These are phyloP conservation scores for Dactylellina cionopaga DNA, from an alignment of 2,329 filamentous ascomycete genomes.

Conservation along the genomic window DNA sequence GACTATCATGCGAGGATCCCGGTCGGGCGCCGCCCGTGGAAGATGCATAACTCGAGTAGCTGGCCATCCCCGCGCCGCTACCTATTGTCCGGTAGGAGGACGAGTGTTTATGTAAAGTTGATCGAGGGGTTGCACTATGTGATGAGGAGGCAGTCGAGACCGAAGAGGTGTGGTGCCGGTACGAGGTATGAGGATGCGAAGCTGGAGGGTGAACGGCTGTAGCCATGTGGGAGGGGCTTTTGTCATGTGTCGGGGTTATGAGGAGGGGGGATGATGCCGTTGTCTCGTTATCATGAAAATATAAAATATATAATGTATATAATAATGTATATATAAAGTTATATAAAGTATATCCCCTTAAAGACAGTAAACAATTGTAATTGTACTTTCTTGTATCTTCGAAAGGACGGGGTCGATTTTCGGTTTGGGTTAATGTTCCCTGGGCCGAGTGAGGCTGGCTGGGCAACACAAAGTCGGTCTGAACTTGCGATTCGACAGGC, in stretches of 20 bases:
- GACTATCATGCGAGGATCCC: slow-evolving; percentile 42
- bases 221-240: slow-evolving; percentile 39
- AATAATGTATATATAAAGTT: too few relatives aligned
- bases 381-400: neutral
- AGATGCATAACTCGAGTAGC: slow-evolving; percentile 41
- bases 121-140: slow-evolving; percentile 25
- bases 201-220: slow-evolving; percentile 49
- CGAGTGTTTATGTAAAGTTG: slow-evolving; percentile 48
- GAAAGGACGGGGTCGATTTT: slow-evolving; percentile 4
- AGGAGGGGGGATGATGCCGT: too few relatives aligned
- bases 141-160: slow-evolving; percentile 39
- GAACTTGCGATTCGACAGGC: slow-evolving; percentile 9
- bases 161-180: slow-evolving; percentile 38
- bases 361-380: too few relatives aligned
- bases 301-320: too few relatives aligned
- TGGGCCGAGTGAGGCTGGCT: slow-evolving; percentile 29
- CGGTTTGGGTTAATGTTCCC: slow-evolving; percentile 1
- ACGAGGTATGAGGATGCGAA: slow-evolving; percentile 44
- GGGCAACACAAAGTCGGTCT: slow-evolving; percentile 32
- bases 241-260: slow-evolving; percentile 33
- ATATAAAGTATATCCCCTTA: too few relatives aligned
- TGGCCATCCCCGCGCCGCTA: slow-evolving; percentile 47
- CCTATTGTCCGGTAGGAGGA: slow-evolving; percentile 47
- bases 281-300: too few relatives aligned
- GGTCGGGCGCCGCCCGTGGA: slow-evolving; percentile 37